phyloP scores from a whole-genome alignment of 2,329 filamentous ascomycete genomes.

The Xylaria digitata region DNA sequence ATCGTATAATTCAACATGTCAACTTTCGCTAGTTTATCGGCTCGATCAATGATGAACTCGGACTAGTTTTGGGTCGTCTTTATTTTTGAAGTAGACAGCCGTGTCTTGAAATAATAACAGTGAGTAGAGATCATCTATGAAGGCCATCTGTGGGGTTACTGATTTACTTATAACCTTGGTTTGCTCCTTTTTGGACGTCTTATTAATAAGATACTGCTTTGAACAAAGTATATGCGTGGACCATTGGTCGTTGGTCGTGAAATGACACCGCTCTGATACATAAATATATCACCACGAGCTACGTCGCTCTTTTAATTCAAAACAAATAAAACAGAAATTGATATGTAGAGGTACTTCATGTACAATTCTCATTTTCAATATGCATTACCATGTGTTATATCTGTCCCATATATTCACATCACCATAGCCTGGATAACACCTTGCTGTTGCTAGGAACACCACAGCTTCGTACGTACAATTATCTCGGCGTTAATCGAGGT shows the following conservation, averaged over 20 bases:
- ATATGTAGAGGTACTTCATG: neutral
- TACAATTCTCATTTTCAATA: neutral
- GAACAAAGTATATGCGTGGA: neutral
- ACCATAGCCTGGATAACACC: conserved; percentile 1
- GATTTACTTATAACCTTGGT: neutral
- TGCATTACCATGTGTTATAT: conserved; percentile 9
- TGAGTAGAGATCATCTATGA: neutral
- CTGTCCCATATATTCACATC: conserved; percentile 5
- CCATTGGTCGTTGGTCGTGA: neutral
- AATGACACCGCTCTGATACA: neutral
- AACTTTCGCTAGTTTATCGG: conserved; percentile 5
- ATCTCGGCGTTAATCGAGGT: neutral
- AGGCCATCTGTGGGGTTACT: neutral
- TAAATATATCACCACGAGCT: neutral
- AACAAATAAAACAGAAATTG: neutral
- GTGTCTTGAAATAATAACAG: neutral
- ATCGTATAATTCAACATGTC: conserved; percentile 25
- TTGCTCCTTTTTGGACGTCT: neutral
- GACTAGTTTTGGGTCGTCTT: neutral
- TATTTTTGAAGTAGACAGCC: neutral
- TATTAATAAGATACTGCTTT: no score
- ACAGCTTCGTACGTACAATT: neutral
- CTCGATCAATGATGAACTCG: neutral
- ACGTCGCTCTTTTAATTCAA: neutral
- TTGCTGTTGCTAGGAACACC: neutral